phyloP scores from a whole-genome alignment of 2,329 filamentous ascomycete species.

The Colletotrichum spaethianum region DNA sequence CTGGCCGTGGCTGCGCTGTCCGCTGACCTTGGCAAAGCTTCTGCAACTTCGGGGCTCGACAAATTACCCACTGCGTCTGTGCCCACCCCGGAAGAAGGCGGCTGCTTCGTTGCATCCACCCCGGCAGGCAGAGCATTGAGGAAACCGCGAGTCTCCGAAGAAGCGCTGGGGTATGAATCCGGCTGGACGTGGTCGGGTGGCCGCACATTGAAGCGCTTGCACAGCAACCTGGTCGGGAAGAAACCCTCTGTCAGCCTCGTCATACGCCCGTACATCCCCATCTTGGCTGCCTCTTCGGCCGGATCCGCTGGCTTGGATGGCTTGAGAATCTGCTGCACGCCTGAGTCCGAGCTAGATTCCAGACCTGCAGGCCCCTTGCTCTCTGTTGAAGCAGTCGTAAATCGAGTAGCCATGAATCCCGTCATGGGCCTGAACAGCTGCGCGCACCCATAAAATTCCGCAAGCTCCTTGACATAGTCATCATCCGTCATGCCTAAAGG shows the following conservation, averaged over 20 bases:
- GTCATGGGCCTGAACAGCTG: constrained; percentile 91
- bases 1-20: constrained; percentile 36
- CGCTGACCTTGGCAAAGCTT: not conserved
- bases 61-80: not conserved
- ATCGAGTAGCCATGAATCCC: constrained; percentile 92
- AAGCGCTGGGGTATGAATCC: constrained; percentile 55
- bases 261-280: constrained; percentile 94
- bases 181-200: constrained; percentile 78
- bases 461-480: constrained; percentile 85
- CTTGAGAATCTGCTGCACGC: constrained; percentile 61
- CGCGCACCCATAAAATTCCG: constrained; percentile 78
- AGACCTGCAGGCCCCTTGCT: constrained; percentile 46
- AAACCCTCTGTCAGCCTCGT: constrained; percentile 82
- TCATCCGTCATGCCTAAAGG: constrained; percentile 66
- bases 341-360: constrained; percentile 41
- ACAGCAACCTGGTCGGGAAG: constrained; percentile 86
- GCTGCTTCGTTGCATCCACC: not conserved
- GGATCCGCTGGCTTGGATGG: constrained; percentile 77
- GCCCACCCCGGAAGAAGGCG: no score
- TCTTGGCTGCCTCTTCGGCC: constrained; percentile 85
- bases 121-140: not conserved
- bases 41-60: not conserved
- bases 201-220: constrained; percentile 93
- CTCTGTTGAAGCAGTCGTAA: constrained; percentile 78
- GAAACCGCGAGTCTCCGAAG: not conserved